Percentiles rank a stretch among this genome's conserved stretches.
Evolutionary conservation across 495 filamentous ascomycete species (phyloP).

Genomic region (Oleoguttula mirabilis): DNA sequence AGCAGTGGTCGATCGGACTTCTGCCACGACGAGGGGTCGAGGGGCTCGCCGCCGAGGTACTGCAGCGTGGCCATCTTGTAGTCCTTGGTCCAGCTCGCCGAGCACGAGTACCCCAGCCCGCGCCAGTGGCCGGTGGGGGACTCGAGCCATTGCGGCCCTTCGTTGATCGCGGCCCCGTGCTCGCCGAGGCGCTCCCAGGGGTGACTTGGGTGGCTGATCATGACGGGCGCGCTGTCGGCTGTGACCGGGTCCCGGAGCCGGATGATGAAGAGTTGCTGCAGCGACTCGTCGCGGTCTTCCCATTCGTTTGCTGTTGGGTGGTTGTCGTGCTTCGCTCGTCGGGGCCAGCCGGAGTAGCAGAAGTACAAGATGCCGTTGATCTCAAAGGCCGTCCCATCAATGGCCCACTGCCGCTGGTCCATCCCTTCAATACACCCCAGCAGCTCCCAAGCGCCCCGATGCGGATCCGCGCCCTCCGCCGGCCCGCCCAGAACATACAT

Average conservation of each 20-base stretch:
- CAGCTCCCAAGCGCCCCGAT: constrained; percentile 20
- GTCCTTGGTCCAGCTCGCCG: constrained; percentile 26
- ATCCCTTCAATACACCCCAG: constrained; percentile 23
- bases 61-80: constrained; percentile 27
- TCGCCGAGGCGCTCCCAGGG: constrained; percentile 24
- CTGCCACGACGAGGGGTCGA: constrained; percentile 20
- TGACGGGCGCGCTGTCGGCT: constrained; percentile 8
- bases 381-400: constrained; percentile 28
- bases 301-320: not conserved
- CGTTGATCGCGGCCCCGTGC: constrained; percentile 23
- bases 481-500: constrained; percentile 28
- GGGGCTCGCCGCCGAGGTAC: constrained; percentile 23
- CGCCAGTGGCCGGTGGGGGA: constrained; percentile 22
- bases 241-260: constrained; percentile 19
- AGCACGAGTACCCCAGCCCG: constrained; percentile 26
- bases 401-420: constrained; percentile 27
- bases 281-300: constrained; percentile 11
- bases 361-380: constrained; percentile 23
- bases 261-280: constrained; percentile 27
- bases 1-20: constrained; percentile 24
- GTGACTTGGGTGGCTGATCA: constrained; percentile 22
- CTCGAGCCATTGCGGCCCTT: constrained; percentile 27
- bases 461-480: constrained; percentile 10
- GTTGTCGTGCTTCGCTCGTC: not conserved
- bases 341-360: constrained; percentile 28